Conservation (phyloP, 2,329 filamentous ascomycete species). For the Alternaria triticina region DNA sequence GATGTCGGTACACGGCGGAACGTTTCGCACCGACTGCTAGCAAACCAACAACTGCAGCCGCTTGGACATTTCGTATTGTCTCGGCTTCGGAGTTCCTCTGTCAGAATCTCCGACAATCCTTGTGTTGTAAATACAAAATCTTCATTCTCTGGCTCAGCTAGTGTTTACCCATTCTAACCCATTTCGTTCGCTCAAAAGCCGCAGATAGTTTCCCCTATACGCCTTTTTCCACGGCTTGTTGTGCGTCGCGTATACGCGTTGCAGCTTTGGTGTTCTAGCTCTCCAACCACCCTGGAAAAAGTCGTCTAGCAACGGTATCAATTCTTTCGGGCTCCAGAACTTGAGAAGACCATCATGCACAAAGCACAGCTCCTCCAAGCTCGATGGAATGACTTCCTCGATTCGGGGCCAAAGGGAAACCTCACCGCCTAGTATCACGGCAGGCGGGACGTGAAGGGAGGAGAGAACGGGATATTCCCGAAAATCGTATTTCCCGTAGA, state of each 20-base stretch:
- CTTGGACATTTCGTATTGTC: not conserved
- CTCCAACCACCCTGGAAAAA: not conserved
- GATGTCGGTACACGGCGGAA: not conserved
- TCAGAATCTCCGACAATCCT: not conserved
- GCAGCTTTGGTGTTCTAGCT: not conserved
- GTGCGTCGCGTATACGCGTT: not conserved
- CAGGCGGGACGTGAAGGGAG: not conserved
- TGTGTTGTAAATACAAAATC: not conserved
- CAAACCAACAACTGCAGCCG: not conserved
- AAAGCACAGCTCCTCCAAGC: not conserved
- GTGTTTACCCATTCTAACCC: not conserved
- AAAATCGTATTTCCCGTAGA: not conserved
- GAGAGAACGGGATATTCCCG: not conserved
- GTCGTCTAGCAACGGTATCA: not conserved
- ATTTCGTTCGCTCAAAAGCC: not conserved
- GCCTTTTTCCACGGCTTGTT: not conserved
- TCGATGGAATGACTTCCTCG: not conserved
- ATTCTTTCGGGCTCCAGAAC: not conserved
- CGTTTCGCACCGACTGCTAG: not conserved
- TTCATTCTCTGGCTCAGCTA: not conserved
- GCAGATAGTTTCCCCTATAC: not conserved
- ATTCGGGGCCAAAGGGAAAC: not conserved
- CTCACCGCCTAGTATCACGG: not conserved
- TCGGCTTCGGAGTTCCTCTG: not conserved
- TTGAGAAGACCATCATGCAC: not conserved